phyloP scores from a whole-genome alignment of 2,329 filamentous ascomycete genomes.

The Verticillium dahliae region DNA sequence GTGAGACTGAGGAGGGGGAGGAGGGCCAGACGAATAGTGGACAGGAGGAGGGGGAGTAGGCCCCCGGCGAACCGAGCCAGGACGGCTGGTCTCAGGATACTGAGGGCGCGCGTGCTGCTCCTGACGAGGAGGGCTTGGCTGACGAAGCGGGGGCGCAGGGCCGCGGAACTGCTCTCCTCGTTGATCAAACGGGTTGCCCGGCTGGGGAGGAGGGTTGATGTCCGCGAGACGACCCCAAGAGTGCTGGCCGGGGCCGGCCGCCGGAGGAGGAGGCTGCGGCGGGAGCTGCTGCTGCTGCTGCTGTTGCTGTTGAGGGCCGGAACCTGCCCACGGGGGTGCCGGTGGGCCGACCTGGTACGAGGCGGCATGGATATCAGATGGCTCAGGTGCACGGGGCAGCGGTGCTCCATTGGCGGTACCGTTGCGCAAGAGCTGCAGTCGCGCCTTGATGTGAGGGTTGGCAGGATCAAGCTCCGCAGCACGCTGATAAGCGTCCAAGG shows the following conservation, averaged over 20 bases:
- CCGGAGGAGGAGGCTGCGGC: conserved; percentile 50
- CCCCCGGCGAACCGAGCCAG: conserved; percentile 39
- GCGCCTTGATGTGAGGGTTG: conserved; percentile 94
- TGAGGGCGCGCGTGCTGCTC: conserved; percentile 45
- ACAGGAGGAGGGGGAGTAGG: conserved; percentile 45
- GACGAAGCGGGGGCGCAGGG: conserved; percentile 61
- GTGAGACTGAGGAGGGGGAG: conserved; percentile 37
- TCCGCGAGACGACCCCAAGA: conserved; percentile 66
- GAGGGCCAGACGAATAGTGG: conserved; percentile 43
- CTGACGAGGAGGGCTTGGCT: conserved; percentile 64
- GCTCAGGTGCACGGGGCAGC: conserved; percentile 73
- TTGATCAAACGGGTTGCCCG: conserved; percentile 76
- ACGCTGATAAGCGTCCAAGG: conserved; percentile 88
- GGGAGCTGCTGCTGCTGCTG: conserved; percentile 29
- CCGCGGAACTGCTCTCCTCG: conserved; percentile 63
- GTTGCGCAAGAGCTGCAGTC: conserved; percentile 80
- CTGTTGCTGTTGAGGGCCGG: conserved; percentile 49
- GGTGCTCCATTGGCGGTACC: conserved; percentile 68
- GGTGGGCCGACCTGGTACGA: conserved; percentile 86
- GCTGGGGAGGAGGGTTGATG: conserved; percentile 68
- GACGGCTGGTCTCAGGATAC: conserved; percentile 12
- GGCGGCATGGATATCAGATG: conserved; percentile 92
- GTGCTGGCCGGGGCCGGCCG: conserved; percentile 48
- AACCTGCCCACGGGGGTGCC: conserved; percentile 83
- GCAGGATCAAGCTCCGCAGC: conserved; percentile 88